Base-by-base conservation (phyloP, 2,329 filamentous ascomycete genomes). In the Sclerotinia spermophila region DNA sequence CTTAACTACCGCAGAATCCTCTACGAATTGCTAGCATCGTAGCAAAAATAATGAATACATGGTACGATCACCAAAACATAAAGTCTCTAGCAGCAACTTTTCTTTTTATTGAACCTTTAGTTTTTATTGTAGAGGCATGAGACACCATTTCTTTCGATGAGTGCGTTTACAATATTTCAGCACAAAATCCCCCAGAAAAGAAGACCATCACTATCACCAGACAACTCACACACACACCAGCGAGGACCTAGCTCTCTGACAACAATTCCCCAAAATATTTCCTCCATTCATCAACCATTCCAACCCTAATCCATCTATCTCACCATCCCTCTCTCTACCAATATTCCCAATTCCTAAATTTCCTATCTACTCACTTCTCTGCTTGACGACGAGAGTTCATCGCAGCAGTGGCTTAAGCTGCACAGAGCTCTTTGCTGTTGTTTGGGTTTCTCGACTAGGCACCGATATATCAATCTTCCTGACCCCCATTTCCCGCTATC, bases 191-290 rank as follows among this genome's bases (percentile, higher is more conserved):
- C 17, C 10, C 19, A 4, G 27, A 8, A 10, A 51, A 2, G 13
- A n/a, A 51, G n/a, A n/a, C n/a, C n/a, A 3, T 3, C 3, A 6
- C 2, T 19, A 7, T 38, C 30, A 8, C 15, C 21, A 2, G 1
- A 7, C 30, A n/a, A 61, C 3, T 60, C n/a, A 13, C 24, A 42
- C 10, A 30, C 13, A 13, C 2, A 51, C 13, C 1, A 19, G 13
- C 24, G 8, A 3, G 5, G 13, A n/a, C n/a, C n/a, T n/a, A n/a
- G 0, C 5, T 35, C 15, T 7, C 3, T 5, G 2, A 19, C 19
- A 30, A 40, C 10, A 38, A 27, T 27, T 15, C 1, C 3, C n/a
- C 1, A n/a, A 21, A 13, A 51, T 10, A 1, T 27, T 27, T 48
- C 2, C 24, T 21, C 24, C 27, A 5, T 13, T 8, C 38, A 3